Base-by-base conservation (phyloP, 768 basidiomycete genomes). In the Phylloporus sp. region DNA sequence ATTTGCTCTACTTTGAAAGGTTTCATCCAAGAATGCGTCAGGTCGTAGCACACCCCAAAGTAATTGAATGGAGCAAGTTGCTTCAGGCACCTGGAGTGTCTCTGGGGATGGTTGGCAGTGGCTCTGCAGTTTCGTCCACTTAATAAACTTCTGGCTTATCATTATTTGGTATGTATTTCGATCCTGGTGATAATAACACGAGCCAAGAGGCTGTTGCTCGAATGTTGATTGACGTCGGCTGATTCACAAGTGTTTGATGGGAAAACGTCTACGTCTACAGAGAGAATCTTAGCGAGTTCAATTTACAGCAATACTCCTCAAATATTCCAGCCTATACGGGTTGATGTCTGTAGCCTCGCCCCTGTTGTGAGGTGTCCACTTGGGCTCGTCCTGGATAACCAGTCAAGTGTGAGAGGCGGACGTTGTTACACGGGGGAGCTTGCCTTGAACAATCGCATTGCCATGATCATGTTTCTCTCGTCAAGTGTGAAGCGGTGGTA, bases 401-500 rank as follows among this genome's bases (percentile, higher is more conserved):
- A 28, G 29, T 28, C 49, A 38, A 53, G 20, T 28, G 22, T 8
- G 28, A 15, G 26, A 48, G 26, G 20, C 3, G 39, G 38, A 3
- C 16, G 7, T 18, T 9, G 31, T 28, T 13, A 16, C 38, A 22
- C 42, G 7, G 47, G 38, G 18, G 28, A 31, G 22, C 70, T 29
- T 52, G 83, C 91, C 80, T 93, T 82, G 82, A 95, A 97, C 47
- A 97, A 74, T 8, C 93, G 78, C 67, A 93, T 74, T 0, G 87
- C 87, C 59, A 84, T 81, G 70, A 94, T 84, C 29, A 72, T 72
- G 68, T 97, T 81, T 45, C 63, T 71, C 55, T 82, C 78, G 64
- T 95, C 92, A 15, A 97, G 81, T 0, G 91, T 95, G 74, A 97
- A 97, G 35, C 94, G 86, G 71, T 97, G 95, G 68, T 94, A 97